These are phyloP conservation scores for Aegilops bicornis DNA, from an alignment of 176 grass and related monocot genomes.

Conservation along the genomic window DNA sequence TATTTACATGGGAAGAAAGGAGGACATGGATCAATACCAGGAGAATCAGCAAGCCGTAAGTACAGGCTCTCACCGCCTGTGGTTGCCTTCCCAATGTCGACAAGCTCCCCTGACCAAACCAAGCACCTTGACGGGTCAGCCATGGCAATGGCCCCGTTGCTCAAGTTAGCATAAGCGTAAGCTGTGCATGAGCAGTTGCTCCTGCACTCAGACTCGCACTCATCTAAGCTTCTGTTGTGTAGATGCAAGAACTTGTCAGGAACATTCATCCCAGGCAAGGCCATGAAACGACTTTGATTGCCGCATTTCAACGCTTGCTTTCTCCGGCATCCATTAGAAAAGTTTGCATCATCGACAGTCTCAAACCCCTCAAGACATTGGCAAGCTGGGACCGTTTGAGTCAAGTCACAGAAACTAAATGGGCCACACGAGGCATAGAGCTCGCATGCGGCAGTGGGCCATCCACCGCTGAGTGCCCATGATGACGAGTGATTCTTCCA, in stretches of 20 bases:
- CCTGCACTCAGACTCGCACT: conserved; percentile 37
- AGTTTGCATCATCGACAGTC: neutral
- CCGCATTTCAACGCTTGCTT: conserved; percentile 18
- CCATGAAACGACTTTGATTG: neutral
- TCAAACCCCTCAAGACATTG: conserved; percentile 38
- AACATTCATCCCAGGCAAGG: conserved; percentile 25
- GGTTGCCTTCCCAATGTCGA: neutral
- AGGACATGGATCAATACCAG: neutral
- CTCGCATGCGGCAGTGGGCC: neutral
- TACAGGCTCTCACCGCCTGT: neutral
- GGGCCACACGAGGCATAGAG: conserved; percentile 27
- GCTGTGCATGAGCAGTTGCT: conserved; percentile 50
- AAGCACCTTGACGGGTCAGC: conserved; percentile 40
- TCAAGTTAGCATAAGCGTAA: conserved; percentile 33
- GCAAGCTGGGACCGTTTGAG: neutral
- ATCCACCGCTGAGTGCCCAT: neutral
- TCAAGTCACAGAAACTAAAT: conserved; percentile 23
- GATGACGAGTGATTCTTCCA: neutral
- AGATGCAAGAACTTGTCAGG: conserved; percentile 31
- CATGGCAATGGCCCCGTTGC: neutral
- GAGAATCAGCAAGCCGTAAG: neutral
- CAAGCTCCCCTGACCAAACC: neutral
- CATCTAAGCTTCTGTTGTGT: conserved; percentile 32
- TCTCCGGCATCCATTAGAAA: conserved; percentile 29
- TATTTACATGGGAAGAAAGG: neutral